Conservation (phyloP, 2,329 filamentous ascomycete species). For the Ceratocystis variospora region DNA sequence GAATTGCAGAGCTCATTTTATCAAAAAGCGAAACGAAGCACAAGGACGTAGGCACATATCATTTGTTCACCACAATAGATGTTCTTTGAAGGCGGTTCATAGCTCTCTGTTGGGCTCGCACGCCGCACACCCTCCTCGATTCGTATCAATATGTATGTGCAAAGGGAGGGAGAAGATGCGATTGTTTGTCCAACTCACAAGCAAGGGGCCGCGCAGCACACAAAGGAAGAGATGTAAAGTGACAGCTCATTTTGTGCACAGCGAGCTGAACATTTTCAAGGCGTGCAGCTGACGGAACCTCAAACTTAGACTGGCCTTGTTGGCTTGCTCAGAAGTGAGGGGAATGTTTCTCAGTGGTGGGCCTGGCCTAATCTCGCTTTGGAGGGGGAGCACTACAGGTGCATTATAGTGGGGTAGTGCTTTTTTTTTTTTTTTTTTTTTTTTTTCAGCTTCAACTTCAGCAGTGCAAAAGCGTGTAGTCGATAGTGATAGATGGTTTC, state of each 20-base stretch:
- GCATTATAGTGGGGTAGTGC: background rate
- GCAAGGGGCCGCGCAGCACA: background rate
- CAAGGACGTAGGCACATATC: too few species aligned
- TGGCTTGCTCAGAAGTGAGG: background rate
- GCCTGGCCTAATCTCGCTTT: background rate
- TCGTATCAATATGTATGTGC: too few species aligned
- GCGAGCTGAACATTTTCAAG: background rate
- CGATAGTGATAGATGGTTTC: background rate
- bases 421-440: background rate
- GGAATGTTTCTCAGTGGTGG: too few species aligned
- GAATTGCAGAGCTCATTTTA: background rate
- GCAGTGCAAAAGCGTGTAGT: background rate
- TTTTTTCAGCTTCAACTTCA: background rate
- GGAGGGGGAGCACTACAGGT: background rate
- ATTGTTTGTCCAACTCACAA: background rate
- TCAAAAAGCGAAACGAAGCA: too few species aligned
- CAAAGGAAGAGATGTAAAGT: background rate
- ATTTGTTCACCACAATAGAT: too few species aligned
- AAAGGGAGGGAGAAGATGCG: background rate
- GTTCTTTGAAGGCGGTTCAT: too few species aligned
- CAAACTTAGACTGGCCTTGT: background rate
- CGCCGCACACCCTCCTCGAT: too few species aligned
- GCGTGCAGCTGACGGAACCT: background rate
- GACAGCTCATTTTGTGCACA: conserved; percentile 2
- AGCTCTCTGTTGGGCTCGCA: too few species aligned